These are phyloP conservation scores for Cladophialophora yegresii DNA, from an alignment of 2,329 filamentous ascomycete genomes.

Conservation along the genomic window DNA sequence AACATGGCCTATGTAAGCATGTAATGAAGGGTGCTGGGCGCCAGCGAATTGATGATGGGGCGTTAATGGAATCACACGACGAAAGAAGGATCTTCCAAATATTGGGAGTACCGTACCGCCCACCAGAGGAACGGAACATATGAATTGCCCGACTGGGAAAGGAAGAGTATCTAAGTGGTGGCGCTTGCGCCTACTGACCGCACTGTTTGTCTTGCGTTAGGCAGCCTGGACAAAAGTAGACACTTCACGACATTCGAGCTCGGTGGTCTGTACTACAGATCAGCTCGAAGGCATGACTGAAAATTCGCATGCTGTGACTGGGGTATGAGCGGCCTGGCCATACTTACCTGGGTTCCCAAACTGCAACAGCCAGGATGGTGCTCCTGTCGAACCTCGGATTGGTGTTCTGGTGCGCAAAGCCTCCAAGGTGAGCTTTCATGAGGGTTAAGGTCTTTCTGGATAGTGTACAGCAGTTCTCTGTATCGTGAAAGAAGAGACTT, in stretches of 20 bases:
- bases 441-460: background rate
- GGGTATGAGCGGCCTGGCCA: background rate
- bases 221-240: background rate
- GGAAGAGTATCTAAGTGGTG: background rate
- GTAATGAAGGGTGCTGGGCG: slow-evolving; percentile 62
- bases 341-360: background rate
- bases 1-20: slow-evolving; percentile 74
- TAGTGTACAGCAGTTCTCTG: background rate
- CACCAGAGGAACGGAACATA: slow-evolving; percentile 61
- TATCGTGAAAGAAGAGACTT: background rate
- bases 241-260: background rate
- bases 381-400: background rate
- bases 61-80: slow-evolving; percentile 70
- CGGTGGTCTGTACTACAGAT: background rate
- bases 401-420: background rate
- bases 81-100: slow-evolving; percentile 81
- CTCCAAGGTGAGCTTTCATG: background rate
- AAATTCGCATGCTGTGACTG: background rate
- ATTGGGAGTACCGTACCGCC: slow-evolving; percentile 78
- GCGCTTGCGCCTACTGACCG: background rate
- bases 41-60: slow-evolving; percentile 66
- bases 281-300: background rate
- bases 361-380: background rate
- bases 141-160: background rate
- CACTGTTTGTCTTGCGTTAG: background rate